Conservation (phyloP, 768 basidiomycete species). For the Mrakia frigida region DNA sequence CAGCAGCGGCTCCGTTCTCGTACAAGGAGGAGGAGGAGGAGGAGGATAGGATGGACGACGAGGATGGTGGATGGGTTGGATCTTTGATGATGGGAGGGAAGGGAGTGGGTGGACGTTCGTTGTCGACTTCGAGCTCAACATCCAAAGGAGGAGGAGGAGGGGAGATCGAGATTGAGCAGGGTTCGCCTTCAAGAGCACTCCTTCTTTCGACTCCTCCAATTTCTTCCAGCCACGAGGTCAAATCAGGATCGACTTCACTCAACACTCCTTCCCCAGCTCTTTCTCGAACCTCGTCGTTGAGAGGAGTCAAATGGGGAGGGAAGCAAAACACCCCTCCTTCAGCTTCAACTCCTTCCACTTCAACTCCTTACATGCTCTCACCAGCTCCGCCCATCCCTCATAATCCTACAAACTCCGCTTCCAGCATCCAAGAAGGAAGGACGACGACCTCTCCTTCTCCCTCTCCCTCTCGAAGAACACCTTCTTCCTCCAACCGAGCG, state of each 20-base stretch:
- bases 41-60: background rate
- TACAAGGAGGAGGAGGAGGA: background rate
- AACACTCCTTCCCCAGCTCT: background rate
- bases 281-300: background rate
- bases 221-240: background rate
- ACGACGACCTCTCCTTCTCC: background rate
- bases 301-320: slow-evolving; percentile 3
- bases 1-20: background rate
- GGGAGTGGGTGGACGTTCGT: background rate
- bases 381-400: background rate
- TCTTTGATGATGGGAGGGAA: background rate
- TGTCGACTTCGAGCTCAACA: no score
- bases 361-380: background rate
- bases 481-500: background rate
- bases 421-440: background rate
- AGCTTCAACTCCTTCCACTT: background rate
- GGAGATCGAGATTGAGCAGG: background rate
- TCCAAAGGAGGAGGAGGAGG: background rate
- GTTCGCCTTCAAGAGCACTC: background rate
- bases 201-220: background rate
- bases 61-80: background rate
- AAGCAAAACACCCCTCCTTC: background rate
- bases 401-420: background rate
- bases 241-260: background rate
- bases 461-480: background rate